Conservation (phyloP, 2,329 filamentous ascomycete species). For the Pyricularia sp. region DNA sequence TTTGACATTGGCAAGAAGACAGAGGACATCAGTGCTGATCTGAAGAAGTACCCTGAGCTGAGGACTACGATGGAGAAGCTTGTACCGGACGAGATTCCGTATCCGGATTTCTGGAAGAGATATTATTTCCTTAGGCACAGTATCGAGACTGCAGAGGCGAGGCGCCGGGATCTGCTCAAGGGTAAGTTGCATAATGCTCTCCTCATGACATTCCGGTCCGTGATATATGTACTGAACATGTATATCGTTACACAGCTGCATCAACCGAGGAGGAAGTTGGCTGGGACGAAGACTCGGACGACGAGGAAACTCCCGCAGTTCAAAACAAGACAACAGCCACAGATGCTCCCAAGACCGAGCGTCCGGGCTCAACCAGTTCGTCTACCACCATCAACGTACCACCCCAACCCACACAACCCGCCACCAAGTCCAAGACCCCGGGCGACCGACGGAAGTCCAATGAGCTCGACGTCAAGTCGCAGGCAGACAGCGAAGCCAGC, state of each 20-base stretch:
- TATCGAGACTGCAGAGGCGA: slow-evolving; percentile 85
- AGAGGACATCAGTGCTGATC: slow-evolving; percentile 67
- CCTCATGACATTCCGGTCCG: slow-evolving; percentile 2
- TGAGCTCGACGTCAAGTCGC: slow-evolving; percentile 65
- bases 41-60: slow-evolving; percentile 81
- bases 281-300: slow-evolving; percentile 49
- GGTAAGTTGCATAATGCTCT: slow-evolving; percentile 43
- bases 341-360: slow-evolving; percentile 21
- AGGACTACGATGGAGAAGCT: slow-evolving; percentile 86
- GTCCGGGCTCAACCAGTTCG: slow-evolving; percentile 42
- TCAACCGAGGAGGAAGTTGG: slow-evolving; percentile 62
- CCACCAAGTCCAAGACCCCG: slow-evolving; percentile 39
- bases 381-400: slow-evolving; percentile 52
- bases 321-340: slow-evolving; percentile 17
- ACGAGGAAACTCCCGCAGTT: slow-evolving; percentile 16
- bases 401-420: slow-evolving; percentile 18
- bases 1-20: slow-evolving; percentile 84
- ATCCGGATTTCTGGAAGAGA: slow-evolving; percentile 81
- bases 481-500: slow-evolving; percentile 87
- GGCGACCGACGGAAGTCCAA: slow-evolving; percentile 63
- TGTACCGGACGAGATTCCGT: slow-evolving; percentile 88
- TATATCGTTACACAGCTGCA: slow-evolving; percentile 40
- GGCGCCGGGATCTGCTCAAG: slow-evolving; percentile 81
- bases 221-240: slow-evolving; percentile 15
- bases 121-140: slow-evolving; percentile 94